Base-by-base conservation (phyloP, 1,284 basidiomycete genomes). In the Pisolithus thermaeus region DNA sequence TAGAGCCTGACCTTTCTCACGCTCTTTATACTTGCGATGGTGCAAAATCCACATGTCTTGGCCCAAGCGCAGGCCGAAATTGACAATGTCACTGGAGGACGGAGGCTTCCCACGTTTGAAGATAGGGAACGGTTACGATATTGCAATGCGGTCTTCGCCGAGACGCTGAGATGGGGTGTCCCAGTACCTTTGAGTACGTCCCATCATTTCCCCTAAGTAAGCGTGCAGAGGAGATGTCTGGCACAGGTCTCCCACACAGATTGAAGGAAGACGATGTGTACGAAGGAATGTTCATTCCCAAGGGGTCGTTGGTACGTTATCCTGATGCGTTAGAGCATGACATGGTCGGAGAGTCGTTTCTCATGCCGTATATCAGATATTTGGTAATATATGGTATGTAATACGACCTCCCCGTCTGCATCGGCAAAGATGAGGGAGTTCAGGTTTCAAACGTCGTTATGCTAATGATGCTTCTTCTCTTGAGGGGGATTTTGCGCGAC, bases 21-120 rank as follows among this genome's bases (percentile, higher is more conserved):
- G 7, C 76, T 80, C 45, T 82, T 84, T 59, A 63, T 85, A n/a
- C 70, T 85, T 47, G 78, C 78, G 6, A 80, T 86, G 76, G 69
- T 81, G 40, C 63, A 68, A 8, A 61, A 80, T 56, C 82, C 83
- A 1, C 71, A 72, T 4, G 72, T 70, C 1, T 71, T 79, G 40
- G 65, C 59, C 40, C 74, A 73, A 49, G 77, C 80, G 2, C 81
- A 83, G 58, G 66, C 70, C 18, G 83, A 84, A 54, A 72, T 85
- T n/a, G 81, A 84, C 53, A 51, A 56, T 0, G 73, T 81, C 3
- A 66, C 80, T 11, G 77, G 77, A 8, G 48, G 46, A 20, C 73
- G 74, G 38, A 69, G 79, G 8, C 65, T 84, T 8, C 83, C 82
- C 1, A 69, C 61, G 2, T 75, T 81, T 48, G 70, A 63, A 8